Base-by-base conservation (phyloP, 176 grass and related monocot genomes). In the Aegilops tauschii region DNA sequence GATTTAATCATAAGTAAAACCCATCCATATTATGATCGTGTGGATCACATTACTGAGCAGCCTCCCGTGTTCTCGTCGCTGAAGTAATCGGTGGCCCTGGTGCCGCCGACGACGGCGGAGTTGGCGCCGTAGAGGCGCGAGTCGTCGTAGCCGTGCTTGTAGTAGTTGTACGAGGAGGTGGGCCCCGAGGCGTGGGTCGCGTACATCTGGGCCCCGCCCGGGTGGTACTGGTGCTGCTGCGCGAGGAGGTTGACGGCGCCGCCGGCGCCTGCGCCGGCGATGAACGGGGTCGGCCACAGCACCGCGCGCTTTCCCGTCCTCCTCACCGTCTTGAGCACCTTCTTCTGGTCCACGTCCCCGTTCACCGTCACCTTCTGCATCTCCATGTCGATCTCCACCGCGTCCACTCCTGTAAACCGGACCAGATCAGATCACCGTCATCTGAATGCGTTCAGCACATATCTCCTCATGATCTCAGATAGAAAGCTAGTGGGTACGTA, bases 101-200 rank as follows among this genome's bases (percentile, higher is more conserved):
- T 80, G 37, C 89, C 90, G 40, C 90, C 89, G 61, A 73, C 80
- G 40, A 91, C 78, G 30, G 81, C 83, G 1, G 92, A 91, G 85
- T 82, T 83, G 67, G 83, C 86, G 17, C 84, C 88, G 87, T 95
- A 87, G 58, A 98, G 29, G 12, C 73, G 63, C 0, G 91, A 92
- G 81, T 98, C 88, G 70, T 98, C 92, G 82, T 98, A 94, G 16
- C 93, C 91, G 69, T 98, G 93, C 88, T 90, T 92, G 92, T 95
- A 89, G 76, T 95, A 98, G 88, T 98, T 98, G 80, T 95, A 98
- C 11, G 91, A 93, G 4, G 96, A 98, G 5, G 82, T 47, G 14
- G 89, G 64, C 4, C 75, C 45, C 23, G 73, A 83, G 29, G 81
- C 78, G 65, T 76, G 69, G 23, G 34, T 66, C 16, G 29, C 77